A percentile compares a stretch with the other conserved stretches of the same genome.
phyloP scores from a whole-genome alignment of 202 grass and related monocot species.

The Brachypodium distachyon region DNA sequence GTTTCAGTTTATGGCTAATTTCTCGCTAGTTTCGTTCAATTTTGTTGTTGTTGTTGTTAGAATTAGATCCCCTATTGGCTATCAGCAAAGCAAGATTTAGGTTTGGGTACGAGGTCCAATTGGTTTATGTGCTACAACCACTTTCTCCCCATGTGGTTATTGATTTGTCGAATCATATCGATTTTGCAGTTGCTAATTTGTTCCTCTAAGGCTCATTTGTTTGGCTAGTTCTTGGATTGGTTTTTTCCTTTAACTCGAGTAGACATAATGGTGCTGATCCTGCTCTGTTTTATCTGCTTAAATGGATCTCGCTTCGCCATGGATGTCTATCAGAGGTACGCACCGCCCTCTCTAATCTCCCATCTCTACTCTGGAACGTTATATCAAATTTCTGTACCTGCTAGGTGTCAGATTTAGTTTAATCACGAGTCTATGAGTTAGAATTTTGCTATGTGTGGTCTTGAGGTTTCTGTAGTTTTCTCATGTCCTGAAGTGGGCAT shows the following conservation, averaged over 20 bases:
- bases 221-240: not conserved
- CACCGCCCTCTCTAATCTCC: not conserved
- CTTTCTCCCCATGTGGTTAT: not conserved
- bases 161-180: not conserved
- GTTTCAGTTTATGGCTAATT: not conserved
- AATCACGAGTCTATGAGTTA: not conserved
- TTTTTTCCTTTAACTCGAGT: conserved; percentile 24
- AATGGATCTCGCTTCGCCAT: conserved; percentile 44
- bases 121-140: not conserved
- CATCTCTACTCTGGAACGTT: not conserved
- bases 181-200: not conserved
- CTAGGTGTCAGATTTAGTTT: not conserved
- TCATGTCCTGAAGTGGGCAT: no score
- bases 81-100: not conserved
- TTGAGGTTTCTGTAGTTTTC: no score
- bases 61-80: not conserved
- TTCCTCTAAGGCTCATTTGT: not conserved
- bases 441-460: no score
- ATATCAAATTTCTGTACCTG: not conserved
- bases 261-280: conserved; percentile 61
- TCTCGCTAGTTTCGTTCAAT: not conserved
- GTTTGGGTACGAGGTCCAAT: not conserved
- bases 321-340: conserved; percentile 53
- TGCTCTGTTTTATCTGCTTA: conserved; percentile 66
- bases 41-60: not conserved